Conservation (phyloP, 495 filamentous ascomycete species). For the Pyronema omphalodes region DNA sequence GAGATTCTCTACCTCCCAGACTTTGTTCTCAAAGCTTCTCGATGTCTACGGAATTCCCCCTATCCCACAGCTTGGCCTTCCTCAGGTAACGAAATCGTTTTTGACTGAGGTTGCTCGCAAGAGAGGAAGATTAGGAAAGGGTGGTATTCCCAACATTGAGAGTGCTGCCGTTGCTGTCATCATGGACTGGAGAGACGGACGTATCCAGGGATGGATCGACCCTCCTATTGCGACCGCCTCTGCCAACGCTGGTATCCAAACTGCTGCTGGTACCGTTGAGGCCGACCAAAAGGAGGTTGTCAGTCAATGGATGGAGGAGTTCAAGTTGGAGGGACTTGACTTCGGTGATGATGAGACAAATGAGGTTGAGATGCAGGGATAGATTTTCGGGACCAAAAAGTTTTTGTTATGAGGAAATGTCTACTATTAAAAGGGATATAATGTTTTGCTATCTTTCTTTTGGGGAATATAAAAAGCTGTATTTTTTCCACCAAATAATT, state of each 20-base stretch:
- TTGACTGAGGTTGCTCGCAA: slow-evolving; percentile 85
- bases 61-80: slow-evolving; percentile 35
- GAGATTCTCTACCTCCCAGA: slow-evolving; percentile 52
- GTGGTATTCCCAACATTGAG: slow-evolving; percentile 73
- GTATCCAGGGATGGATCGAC: slow-evolving; percentile 83
- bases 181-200: slow-evolving; percentile 85
- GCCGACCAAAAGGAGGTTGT: slow-evolving; percentile 75
- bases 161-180: slow-evolving; percentile 83
- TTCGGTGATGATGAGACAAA: slow-evolving; percentile 35
- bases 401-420: background rate
- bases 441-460: background rate
- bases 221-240: slow-evolving; percentile 39
- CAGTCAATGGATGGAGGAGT: slow-evolving; percentile 84
- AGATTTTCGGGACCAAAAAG: background rate
- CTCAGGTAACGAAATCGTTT: slow-evolving; percentile 78
- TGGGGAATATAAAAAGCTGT: background rate
- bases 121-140: slow-evolving; percentile 71
- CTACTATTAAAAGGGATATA: background rate
- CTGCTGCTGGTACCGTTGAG: slow-evolving; percentile 18
- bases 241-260: slow-evolving; percentile 20
- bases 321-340: slow-evolving; percentile 90
- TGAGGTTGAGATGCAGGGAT: slow-evolving; percentile 23
- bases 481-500: background rate
- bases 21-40: slow-evolving; percentile 54
- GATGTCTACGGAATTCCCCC: slow-evolving; percentile 65